A percentile compares a stretch with the other conserved stretches of the same genome.
phyloP scores from a whole-genome alignment of 139 green algal genomes.

The Axilococcus clingmanii region DNA sequence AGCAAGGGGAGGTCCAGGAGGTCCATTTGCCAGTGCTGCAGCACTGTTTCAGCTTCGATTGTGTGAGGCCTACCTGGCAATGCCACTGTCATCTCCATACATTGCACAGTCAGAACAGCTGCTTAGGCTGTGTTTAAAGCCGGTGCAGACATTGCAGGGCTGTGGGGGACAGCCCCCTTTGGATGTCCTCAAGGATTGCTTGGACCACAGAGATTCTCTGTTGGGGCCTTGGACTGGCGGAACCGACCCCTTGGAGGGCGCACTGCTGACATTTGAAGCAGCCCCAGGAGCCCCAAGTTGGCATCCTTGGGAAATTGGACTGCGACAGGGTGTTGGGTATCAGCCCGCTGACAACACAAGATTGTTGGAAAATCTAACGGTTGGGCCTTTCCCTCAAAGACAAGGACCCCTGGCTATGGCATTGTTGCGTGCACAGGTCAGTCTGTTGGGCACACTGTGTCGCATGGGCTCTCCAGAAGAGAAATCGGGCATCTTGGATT shows the following conservation, averaged over 20 bases:
- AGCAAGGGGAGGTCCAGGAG: conserved; percentile 17
- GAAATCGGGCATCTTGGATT: neutral
- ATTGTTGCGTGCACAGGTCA: neutral
- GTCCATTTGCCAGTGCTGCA: conserved; percentile 38
- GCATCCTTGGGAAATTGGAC: conserved; percentile 49
- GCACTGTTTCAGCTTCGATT: conserved; percentile 57
- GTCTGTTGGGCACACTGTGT: neutral
- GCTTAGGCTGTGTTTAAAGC: too few relatives aligned
- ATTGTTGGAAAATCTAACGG: too few relatives aligned
- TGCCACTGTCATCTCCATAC: conserved; percentile 24
- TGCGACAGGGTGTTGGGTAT: conserved; percentile 22
- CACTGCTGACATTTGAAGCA: conserved; percentile 49
- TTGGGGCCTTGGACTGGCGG: conserved; percentile 55
- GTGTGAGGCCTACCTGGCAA: conserved; percentile 51
- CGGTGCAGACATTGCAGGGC: too few relatives aligned
- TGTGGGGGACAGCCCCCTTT: too few relatives aligned
- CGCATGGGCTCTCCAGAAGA: neutral
- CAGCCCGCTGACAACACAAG: too few relatives aligned
- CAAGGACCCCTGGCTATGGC: too few relatives aligned
- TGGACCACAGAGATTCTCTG: conserved; percentile 46
- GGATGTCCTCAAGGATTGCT: neutral
- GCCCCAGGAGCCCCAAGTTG: conserved; percentile 36
- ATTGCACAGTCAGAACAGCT: too few relatives aligned
- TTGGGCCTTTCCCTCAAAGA: too few relatives aligned
- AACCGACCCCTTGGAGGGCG: conserved; percentile 49